Evolutionary conservation across 1,284 basidiomycete species (phyloP).

Genomic region (Pascua guehoae): DNA sequence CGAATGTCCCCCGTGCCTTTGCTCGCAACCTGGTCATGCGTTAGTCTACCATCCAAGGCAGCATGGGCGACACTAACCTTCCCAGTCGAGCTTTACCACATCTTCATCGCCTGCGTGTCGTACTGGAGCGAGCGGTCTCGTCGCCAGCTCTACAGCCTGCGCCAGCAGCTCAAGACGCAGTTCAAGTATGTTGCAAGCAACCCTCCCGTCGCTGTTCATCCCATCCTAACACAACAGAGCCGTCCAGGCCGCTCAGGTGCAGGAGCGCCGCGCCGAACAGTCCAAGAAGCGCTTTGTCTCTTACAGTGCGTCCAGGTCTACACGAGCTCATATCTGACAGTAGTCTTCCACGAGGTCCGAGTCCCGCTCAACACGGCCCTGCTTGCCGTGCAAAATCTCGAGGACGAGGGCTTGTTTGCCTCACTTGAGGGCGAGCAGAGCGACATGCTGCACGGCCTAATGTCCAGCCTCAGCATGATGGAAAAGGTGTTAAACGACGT

Average conservation of each 20-base stretch:
- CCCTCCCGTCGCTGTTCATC: background rate
- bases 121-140: constrained; percentile 55
- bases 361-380: constrained; percentile 87
- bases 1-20: constrained; percentile 51
- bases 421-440: constrained; percentile 34
- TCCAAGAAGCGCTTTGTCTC: constrained; percentile 74
- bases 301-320: constrained; percentile 58
- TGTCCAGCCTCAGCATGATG: constrained; percentile 77
- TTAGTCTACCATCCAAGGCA: constrained; percentile 13
- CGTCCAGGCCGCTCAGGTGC: constrained; percentile 78
- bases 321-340: background rate
- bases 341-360: constrained; percentile 61
- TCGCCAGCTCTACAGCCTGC: constrained; percentile 60
- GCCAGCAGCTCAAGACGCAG: constrained; percentile 71
- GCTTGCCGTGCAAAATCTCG: constrained; percentile 84
- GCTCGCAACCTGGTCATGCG: constrained; percentile 42
- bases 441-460: constrained; percentile 54
- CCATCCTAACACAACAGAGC: constrained; percentile 49
- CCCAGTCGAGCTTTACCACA: constrained; percentile 41
- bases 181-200: constrained; percentile 16
- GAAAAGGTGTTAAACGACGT: constrained; percentile 76
- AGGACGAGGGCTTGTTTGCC: constrained; percentile 56
- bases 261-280: constrained; percentile 73
- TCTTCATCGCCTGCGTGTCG: constrained; percentile 43
- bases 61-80: constrained; percentile 6